Percentiles rank a stretch among this genome's conserved stretches.
These are phyloP conservation scores for Trichoderma sp. DNA, from an alignment of 2,329 filamentous ascomycete genomes.

Conservation along the genomic window DNA sequence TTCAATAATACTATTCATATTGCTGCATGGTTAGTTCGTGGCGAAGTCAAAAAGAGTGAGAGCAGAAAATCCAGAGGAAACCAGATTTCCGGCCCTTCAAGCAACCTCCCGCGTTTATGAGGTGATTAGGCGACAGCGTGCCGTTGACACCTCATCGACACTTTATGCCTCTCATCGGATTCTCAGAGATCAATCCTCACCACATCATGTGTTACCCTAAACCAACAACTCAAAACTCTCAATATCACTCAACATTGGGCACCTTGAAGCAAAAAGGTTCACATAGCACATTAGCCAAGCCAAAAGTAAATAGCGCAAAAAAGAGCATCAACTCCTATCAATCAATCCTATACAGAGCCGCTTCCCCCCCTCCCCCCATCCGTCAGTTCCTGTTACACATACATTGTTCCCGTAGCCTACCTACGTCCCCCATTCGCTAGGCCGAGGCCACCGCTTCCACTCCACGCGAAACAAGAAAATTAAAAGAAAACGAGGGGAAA, in stretches of 20 bases:
- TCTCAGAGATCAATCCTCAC: not conserved
- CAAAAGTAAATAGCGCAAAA: not conserved
- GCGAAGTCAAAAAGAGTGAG: too few species aligned
- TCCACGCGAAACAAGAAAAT: not conserved
- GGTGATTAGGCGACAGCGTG: not conserved
- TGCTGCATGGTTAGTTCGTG: too few species aligned
- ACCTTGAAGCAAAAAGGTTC: not conserved
- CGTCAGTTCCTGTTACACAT: conserved; percentile 4
- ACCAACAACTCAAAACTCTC: not conserved
- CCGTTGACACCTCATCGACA: not conserved
- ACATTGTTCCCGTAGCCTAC: conserved; percentile 1
- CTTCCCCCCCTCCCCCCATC: not conserved
- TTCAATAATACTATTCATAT: too few species aligned
- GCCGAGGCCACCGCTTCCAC: not conserved
- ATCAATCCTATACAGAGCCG: not conserved
- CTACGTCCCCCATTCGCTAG: not conserved
- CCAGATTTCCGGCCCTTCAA: not conserved
- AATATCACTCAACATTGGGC: not conserved
- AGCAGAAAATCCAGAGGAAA: too few species aligned
- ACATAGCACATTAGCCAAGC: not conserved
- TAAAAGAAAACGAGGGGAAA: not conserved
- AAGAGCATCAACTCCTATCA: not conserved
- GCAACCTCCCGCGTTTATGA: not conserved
- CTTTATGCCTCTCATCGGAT: not conserved
- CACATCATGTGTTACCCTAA: not conserved